Base-by-base conservation (phyloP, 2,329 filamentous ascomycete genomes). In the Colletotrichum tropicicola region DNA sequence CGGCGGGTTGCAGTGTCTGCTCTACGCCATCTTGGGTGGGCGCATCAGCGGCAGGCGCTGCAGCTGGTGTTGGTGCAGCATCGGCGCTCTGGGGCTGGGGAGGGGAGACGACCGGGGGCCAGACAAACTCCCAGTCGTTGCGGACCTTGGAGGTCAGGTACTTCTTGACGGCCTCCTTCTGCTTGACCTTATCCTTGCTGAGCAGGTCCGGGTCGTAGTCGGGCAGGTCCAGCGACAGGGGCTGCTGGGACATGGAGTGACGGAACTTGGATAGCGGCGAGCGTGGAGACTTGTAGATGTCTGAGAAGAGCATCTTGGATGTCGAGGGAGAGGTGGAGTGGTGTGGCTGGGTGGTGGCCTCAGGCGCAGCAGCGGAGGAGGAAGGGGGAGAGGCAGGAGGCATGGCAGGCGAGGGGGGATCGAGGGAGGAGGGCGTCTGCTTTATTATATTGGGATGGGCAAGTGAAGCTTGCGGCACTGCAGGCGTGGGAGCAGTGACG, bases 91-190 rank as follows among this genome's bases (percentile, higher is more conserved):
- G 47, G 21, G 43, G 47, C 8, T 19, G 17, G 15, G 30, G 43
- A 15, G 53, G 41, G 27, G 47, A 21, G 17, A 37, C 39, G n/a
- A 60, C 59, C 21, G 77, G 79, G 2, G 86, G 84, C 87, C 87
- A 90, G 32, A 78, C 69, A 70, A 89, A 91, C 0, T 79, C 77
- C 89, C 88, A 91, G 71, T 90, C 87, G 66, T 81, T 82, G 66
- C 82, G 84, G 41, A 91, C 78, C 68, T 83, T 86, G 21, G 82
- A 80, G 3, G 78, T 75, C 2, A 91, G 76, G 68, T 85, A 86
- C 53, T 79, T 83, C 70, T 80, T 86, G 35, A 91, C 84, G 12
- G 88, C 88, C 41, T 88, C 86, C 72, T 90, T 90, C 69, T 89
- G 86, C 76, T 85, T 88, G 25, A 75, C 67, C 73, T 89, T 90